These are phyloP conservation scores for Kodamaea restingae DNA, from an alignment of 805 yeast species.

Conservation along the genomic window DNA sequence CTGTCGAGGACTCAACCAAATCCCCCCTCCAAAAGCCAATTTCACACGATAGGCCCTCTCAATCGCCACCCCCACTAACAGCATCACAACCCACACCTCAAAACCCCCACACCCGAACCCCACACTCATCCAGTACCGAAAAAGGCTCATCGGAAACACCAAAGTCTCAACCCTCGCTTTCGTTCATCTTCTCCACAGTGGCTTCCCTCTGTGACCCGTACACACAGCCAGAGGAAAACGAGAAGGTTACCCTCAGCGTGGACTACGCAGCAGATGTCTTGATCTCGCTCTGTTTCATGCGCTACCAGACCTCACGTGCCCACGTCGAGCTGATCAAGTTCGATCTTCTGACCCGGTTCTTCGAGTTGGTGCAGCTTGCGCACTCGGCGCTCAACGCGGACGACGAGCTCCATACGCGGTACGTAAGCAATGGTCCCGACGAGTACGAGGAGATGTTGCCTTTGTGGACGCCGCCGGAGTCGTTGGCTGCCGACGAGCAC, in stretches of 20 bases:
- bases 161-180: background rate
- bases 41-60: no score
- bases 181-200: slow-evolving; percentile 9
- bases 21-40: no score
- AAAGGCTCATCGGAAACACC: no score
- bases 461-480: slow-evolving; percentile 26
- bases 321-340: slow-evolving; percentile 28
- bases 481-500: slow-evolving; percentile 16
- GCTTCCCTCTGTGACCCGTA: slow-evolving; percentile 50
- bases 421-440: slow-evolving; percentile 36
- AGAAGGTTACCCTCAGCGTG: slow-evolving; percentile 48
- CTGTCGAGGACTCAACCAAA: no score
- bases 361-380: slow-evolving; percentile 35
- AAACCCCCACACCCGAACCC: no score
- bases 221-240: slow-evolving; percentile 66
- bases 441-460: slow-evolving; percentile 21
- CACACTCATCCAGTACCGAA: no score
- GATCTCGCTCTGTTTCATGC: slow-evolving; percentile 34
- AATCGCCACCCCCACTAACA: no score
- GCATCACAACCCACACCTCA: no score
- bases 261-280: slow-evolving; percentile 52
- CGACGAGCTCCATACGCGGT: slow-evolving; percentile 40
- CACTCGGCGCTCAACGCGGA: slow-evolving; percentile 35
- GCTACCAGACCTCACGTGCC: slow-evolving; percentile 7
- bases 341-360: slow-evolving; percentile 33